A percentile compares a stretch with the other conserved stretches of the same genome.
phyloP scores from a whole-genome alignment of 306 rosid genomes.

The Castanospermum australe region DNA sequence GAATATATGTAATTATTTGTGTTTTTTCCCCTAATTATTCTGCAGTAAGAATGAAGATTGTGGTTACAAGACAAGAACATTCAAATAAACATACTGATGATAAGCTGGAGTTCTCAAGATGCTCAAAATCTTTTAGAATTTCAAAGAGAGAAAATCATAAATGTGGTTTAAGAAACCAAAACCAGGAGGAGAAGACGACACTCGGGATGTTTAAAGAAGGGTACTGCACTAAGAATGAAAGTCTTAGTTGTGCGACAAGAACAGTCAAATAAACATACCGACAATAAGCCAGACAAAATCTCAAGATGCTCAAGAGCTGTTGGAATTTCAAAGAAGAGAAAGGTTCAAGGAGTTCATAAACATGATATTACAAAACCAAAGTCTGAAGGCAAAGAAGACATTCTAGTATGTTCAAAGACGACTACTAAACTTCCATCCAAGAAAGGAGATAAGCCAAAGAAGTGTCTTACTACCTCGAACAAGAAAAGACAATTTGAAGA shows the following conservation, averaged over 20 bases:
- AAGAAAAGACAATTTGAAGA: conserved; percentile 32
- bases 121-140: conserved; percentile 19
- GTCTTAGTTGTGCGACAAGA: not conserved
- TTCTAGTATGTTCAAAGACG: not conserved
- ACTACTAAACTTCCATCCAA: conserved; percentile 10
- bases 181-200: conserved; percentile 22
- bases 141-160: conserved; percentile 22
- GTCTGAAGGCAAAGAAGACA: conserved; percentile 25
- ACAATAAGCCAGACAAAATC: not conserved
- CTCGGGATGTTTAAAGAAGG: not conserved
- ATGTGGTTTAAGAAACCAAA: not conserved
- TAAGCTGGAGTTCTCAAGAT: conserved; percentile 10
- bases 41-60: conserved; percentile 53
- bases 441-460: conserved; percentile 31
- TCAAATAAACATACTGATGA: conserved; percentile 14
- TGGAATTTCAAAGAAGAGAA: conserved; percentile 24
- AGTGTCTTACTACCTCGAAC: conserved; percentile 17
- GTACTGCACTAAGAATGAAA: conserved; percentile 34
- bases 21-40: not conserved
- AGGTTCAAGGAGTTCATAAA: conserved; percentile 7
- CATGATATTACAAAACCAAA: not conserved
- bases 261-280: conserved; percentile 2
- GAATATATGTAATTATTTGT: conserved; percentile 1
- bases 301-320: conserved; percentile 12
- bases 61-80: conserved; percentile 20